Conservation (phyloP, 768 basidiomycete genomes). For the Tylopilus subfusipes region DNA sequence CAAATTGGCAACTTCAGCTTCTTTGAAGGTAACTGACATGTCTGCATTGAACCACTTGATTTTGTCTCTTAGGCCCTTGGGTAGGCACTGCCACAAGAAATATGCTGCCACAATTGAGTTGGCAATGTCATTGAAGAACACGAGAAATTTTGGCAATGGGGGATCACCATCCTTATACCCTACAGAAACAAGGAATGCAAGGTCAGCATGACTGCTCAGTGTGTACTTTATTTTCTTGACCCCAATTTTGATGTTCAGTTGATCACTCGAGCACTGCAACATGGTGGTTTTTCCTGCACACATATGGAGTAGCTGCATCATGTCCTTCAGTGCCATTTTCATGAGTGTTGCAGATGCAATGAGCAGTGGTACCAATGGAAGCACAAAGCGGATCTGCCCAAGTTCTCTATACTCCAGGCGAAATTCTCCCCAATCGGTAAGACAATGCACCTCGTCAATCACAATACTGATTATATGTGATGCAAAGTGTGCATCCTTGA, state of each 20-base stretch:
- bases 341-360: background rate
- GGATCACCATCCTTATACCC: background rate
- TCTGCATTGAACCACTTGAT: background rate
- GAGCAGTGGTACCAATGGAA: background rate
- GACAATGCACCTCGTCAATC: background rate
- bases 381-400: background rate
- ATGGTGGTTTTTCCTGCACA: background rate
- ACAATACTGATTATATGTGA: background rate
- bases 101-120: background rate
- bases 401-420: background rate
- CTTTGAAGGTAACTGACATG: background rate
- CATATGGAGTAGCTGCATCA: background rate
- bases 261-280: background rate
- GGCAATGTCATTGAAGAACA: background rate
- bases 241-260: background rate
- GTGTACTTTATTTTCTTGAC: background rate
- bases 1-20: background rate
- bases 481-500: background rate
- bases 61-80: background rate
- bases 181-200: background rate
- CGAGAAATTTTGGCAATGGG: background rate
- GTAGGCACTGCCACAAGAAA: background rate
- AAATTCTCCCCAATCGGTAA: background rate
- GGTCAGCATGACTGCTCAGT: background rate
- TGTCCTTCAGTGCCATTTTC: background rate